Base-by-base conservation (phyloP, 352 stramenopile species). In the Phytopythium delawarense region DNA sequence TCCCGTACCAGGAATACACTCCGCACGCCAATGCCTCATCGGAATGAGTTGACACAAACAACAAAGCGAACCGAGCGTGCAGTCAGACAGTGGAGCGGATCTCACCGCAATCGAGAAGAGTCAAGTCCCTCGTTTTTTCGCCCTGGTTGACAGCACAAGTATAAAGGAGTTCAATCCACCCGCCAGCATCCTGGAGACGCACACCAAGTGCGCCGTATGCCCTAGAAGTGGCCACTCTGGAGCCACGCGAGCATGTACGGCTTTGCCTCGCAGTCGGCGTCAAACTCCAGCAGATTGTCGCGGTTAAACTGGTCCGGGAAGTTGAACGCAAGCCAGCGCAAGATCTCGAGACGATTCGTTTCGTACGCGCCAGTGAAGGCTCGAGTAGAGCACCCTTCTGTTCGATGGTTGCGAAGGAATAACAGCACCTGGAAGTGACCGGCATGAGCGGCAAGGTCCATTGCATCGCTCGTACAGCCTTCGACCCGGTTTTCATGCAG, bases 201-300 rank as follows among this genome's bases (percentile, higher is more conserved):
- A 7, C 39, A 21, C 16, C 16, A 45, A 45, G 39, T 13, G 16
- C 39, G 39, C 7, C 39, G 16, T 45, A n/a, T 45, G 39, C 20
- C 20, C 46, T 34, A 53, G 6, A 21, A 7, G 23, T 12, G 13
- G 23, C 25, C 46, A 13, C 11, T 34, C 46, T 20, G 25, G 16
- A 39, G 48, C 48, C 48, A 54, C 16, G 16, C 16, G 15, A 54
- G 25, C 48, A 54, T 54, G 28, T 39, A 54, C 28, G 48, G 48
- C 25, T 53, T 53, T 15, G 23, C 7, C 5, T 39, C 48, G 25
- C 48, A 54, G 11, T 54, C 15, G 7, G 5, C 6, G 25, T 12
- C 15, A 23, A 54, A 39, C 18, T 9, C 13, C 15, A 54, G 25
- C 48, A 54, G 9, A 1, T 54, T 16, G 5, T 54, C 16, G 48